phyloP scores from a whole-genome alignment of 768 basidiomycete species.

The Amanita brunnescens region DNA sequence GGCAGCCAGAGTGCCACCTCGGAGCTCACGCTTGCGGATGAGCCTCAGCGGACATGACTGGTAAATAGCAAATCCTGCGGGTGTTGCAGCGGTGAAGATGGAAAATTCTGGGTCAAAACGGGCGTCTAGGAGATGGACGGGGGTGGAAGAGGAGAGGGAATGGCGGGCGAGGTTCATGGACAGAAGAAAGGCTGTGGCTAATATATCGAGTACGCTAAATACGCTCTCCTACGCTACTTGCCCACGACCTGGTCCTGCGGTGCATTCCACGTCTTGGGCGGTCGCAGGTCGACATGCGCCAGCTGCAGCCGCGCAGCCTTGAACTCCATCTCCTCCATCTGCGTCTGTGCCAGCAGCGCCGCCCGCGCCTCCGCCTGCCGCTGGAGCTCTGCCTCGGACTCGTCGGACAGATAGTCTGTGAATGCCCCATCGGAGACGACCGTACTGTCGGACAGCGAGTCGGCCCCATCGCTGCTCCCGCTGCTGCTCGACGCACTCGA shows the following conservation, averaged over 20 bases:
- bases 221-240: background rate
- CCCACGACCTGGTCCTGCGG: slow-evolving; percentile 16
- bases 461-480: slow-evolving; percentile 54
- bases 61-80: slow-evolving; percentile 79
- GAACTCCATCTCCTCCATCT: slow-evolving; percentile 75
- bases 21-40: slow-evolving; percentile 75
- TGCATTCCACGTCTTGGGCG: slow-evolving; percentile 69
- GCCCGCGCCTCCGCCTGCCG: slow-evolving; percentile 78
- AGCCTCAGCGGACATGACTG: slow-evolving; percentile 66
- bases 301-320: slow-evolving; percentile 74
- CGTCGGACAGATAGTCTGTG: slow-evolving; percentile 87
- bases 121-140: slow-evolving; percentile 68
- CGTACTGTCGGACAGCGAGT: slow-evolving; percentile 64
- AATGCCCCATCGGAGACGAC: slow-evolving; percentile 82
- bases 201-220: background rate
- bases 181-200: background rate
- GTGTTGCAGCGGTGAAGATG: slow-evolving; percentile 75
- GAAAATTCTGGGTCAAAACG: slow-evolving; percentile 72
- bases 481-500: slow-evolving; percentile 52
- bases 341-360: slow-evolving; percentile 68
- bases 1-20: slow-evolving; percentile 69
- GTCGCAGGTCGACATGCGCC: slow-evolving; percentile 62
- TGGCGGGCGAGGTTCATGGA: slow-evolving; percentile 81
- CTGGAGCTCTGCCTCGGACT: slow-evolving; percentile 85
- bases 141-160: slow-evolving; percentile 68